Percentiles rank a stretch among this genome's conserved stretches.
Evolutionary conservation across 148 eudicot genomes (phyloP).

Genomic region (Vaccinium myrtillus): DNA sequence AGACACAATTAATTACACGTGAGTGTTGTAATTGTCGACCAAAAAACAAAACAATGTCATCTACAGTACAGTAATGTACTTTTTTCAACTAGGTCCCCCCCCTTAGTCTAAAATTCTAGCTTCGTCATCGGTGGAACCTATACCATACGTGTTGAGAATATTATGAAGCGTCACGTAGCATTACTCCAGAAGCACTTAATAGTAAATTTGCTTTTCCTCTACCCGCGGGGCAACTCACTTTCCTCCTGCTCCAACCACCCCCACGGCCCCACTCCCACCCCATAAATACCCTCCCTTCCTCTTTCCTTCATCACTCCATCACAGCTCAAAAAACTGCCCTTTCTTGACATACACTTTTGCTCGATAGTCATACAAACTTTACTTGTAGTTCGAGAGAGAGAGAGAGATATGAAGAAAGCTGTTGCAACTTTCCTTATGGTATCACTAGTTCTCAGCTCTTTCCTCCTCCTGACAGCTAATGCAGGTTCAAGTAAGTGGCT

Average conservation of each 20-base stretch:
- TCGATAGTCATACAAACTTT: not conserved
- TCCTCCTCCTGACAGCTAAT: constrained; percentile 29
- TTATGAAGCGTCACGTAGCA: too few species aligned
- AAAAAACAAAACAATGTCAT: too few species aligned
- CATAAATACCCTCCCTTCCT: not conserved
- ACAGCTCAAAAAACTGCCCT: not conserved
- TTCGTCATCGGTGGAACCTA: too few species aligned
- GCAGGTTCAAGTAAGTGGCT: constrained; percentile 38
- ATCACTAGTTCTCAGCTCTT: constrained; percentile 23
- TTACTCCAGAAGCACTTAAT: too few species aligned
- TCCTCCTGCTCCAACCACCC: not conserved
- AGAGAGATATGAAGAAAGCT: constrained; percentile 27
- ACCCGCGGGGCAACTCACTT: not conserved
- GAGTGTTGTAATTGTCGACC: too few species aligned
- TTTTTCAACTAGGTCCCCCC: too few species aligned
- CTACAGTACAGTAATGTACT: too few species aligned
- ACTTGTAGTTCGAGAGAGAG: not conserved
- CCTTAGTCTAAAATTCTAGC: too few species aligned
- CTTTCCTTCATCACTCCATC: not conserved
- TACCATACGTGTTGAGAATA: too few species aligned
- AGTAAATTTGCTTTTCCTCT: too few species aligned
- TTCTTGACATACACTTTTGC: not conserved
- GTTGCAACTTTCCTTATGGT: constrained; percentile 16
- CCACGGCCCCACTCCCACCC: not conserved
- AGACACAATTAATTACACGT: too few species aligned